A percentile compares a stretch with the other conserved stretches of the same genome.
Conservation (phyloP, 2,329 filamentous ascomycete genomes). For the Diaporthe sp. region DNA sequence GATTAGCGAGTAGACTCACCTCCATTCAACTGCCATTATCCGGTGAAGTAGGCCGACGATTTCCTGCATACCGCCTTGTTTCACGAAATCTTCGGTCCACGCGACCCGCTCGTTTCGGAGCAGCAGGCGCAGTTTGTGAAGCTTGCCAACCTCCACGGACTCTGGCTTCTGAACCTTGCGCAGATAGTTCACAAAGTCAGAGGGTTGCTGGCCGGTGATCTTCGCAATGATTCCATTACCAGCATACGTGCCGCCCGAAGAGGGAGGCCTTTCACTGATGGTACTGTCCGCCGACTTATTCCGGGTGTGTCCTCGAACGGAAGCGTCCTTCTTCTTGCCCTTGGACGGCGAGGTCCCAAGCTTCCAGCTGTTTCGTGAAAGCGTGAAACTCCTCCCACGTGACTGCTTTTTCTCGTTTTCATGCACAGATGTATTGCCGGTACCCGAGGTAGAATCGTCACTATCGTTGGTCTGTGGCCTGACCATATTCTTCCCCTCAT, state of each 20-base stretch:
- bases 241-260: slow-evolving; percentile 65
- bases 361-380: slow-evolving; percentile 72
- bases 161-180: slow-evolving; percentile 85
- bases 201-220: slow-evolving; percentile 80
- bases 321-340: slow-evolving; percentile 78
- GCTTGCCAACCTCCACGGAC: slow-evolving; percentile 89
- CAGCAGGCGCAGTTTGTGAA: slow-evolving; percentile 92
- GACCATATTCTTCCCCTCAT: slow-evolving; percentile 64
- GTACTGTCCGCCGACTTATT: slow-evolving; percentile 82
- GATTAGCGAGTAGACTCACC: slow-evolving; percentile 66
- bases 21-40: slow-evolving; percentile 97
- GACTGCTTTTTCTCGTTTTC: slow-evolving; percentile 68
- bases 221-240: slow-evolving; percentile 74
- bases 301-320: slow-evolving; percentile 74
- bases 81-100: slow-evolving; percentile 95
- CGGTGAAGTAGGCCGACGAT: slow-evolving; percentile 88
- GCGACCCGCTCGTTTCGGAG: slow-evolving; percentile 94
- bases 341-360: slow-evolving; percentile 80
- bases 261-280: slow-evolving; percentile 70
- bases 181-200: slow-evolving; percentile 89
- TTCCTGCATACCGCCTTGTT: slow-evolving; percentile 91
- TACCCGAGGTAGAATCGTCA: slow-evolving; percentile 50
- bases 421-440: slow-evolving; percentile 50
- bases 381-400: slow-evolving; percentile 83
- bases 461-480: slow-evolving; percentile 61